phyloP scores from a whole-genome alignment of 768 basidiomycete genomes.

The Trametopsis cervina region DNA sequence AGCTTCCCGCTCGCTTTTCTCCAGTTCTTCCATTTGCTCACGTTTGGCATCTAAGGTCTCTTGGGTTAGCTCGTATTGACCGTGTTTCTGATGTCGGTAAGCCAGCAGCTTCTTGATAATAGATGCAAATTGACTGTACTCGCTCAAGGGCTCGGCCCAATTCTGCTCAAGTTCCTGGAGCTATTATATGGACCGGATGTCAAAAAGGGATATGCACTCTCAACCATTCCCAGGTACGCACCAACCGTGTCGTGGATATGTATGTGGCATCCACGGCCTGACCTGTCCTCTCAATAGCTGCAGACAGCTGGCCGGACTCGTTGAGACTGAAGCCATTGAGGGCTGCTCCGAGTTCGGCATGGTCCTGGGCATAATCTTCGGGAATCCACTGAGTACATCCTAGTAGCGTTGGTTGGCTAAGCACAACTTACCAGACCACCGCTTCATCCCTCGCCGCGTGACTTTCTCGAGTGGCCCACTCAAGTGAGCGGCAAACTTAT shows the following conservation, averaged over 20 bases:
- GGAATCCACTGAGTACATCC: conserved; percentile 3
- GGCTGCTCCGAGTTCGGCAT: conserved; percentile 85
- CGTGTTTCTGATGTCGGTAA: conserved; percentile 96
- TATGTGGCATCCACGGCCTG: conserved; percentile 95
- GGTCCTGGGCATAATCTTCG: conserved; percentile 75
- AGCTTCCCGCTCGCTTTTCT: conserved; percentile 90
- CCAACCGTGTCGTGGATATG: conserved; percentile 85
- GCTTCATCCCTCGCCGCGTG: conserved; percentile 82
- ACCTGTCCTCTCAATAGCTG: conserved; percentile 92
- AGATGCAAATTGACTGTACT: conserved; percentile 89
- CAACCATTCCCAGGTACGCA: conserved; percentile 35
- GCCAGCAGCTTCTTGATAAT: conserved; percentile 93
- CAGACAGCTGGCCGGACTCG: conserved; percentile 65
- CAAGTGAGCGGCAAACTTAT: conserved; percentile 91
- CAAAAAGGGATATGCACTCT: background rate
- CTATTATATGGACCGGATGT: conserved; percentile 32
- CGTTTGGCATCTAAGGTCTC: conserved; percentile 81
- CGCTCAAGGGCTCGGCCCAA: conserved; percentile 94
- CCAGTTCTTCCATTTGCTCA: conserved; percentile 80
- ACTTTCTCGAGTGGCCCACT: conserved; percentile 95
- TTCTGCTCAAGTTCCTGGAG: conserved; percentile 91
- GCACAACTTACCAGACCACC: conserved; percentile 76
- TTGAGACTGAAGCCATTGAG: conserved; percentile 92
- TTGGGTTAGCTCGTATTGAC: conserved; percentile 96
- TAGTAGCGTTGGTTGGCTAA: conserved; percentile 4